A percentile compares a stretch with the other conserved stretches of the same genome.
These are phyloP conservation scores for Porosira glacialis DNA, from an alignment of 352 stramenopile species.

Conservation along the genomic window DNA sequence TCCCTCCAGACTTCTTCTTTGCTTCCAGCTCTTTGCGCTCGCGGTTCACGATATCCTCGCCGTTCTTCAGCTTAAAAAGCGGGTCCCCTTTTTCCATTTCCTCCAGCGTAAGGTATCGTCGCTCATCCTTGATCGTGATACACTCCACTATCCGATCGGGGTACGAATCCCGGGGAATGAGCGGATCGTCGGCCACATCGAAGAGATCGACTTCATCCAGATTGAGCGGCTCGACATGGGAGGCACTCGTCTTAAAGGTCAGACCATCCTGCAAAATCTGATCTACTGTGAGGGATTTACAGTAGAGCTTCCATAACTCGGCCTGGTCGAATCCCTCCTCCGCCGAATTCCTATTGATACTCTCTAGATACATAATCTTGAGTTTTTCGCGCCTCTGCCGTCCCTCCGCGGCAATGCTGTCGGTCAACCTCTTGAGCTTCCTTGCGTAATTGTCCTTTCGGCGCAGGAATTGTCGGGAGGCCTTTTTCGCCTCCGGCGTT, in stretches of 20 bases:
- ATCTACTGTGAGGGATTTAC: constrained; percentile 19
- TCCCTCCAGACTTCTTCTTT: no score
- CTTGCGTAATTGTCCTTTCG: constrained; percentile 1
- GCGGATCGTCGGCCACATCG: constrained; percentile 34
- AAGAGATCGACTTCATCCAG: constrained; percentile 17
- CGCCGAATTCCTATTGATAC: neutral
- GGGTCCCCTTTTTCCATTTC: no score
- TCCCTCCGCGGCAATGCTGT: constrained; percentile 25
- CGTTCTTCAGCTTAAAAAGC: no score
- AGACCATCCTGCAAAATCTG: constrained; percentile 35
- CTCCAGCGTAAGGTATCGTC: constrained; percentile 11
- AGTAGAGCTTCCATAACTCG: constrained; percentile 41
- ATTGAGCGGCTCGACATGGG: no score
- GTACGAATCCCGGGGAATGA: constrained; percentile 38
- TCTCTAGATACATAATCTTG: constrained; percentile 28
- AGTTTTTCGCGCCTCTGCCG: constrained; percentile 29
- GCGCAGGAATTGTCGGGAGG: constrained; percentile 2
- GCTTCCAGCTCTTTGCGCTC: neutral
- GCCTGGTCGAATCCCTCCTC: constrained; percentile 6
- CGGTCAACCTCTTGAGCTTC: neutral
- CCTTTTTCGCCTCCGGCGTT: neutral
- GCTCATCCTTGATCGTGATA: constrained; percentile 50
- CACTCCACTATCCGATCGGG: constrained; percentile 75
- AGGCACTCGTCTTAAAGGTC: constrained; percentile 1
- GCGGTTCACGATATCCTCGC: neutral